Evolutionary conservation across 495 filamentous ascomycete species (phyloP).

Genomic region (Penicillium cinerascens): DNA sequence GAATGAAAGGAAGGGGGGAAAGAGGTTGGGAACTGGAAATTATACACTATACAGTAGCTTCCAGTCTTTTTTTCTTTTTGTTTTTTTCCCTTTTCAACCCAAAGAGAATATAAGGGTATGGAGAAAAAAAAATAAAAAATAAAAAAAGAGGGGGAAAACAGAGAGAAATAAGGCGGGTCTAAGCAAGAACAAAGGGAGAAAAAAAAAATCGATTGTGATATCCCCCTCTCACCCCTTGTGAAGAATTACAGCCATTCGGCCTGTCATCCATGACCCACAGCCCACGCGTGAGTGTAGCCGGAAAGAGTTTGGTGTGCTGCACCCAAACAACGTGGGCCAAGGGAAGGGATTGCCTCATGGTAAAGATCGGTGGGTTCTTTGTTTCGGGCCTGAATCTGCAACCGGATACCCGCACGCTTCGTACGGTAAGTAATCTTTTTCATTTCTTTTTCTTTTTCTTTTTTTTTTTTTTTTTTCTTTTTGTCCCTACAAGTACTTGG

Average conservation of each 20-base stretch:
- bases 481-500: background rate
- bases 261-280: slow-evolving; percentile 43
- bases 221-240: slow-evolving; percentile 17
- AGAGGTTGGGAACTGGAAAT: slow-evolving; percentile 2
- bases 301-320: slow-evolving; percentile 44
- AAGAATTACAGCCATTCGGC: slow-evolving; percentile 33
- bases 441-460: background rate
- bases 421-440: background rate
- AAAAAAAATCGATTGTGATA: slow-evolving; percentile 13
- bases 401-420: background rate
- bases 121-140: background rate
- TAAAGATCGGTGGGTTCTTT: slow-evolving; percentile 28
- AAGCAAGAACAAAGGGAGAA: background rate
- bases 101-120: background rate
- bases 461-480: background rate
- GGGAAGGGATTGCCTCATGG: slow-evolving; percentile 29
- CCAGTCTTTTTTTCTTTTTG: background rate
- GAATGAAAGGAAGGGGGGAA: background rate
- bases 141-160: background rate
- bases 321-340: slow-evolving; percentile 46
- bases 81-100: background rate
- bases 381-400: slow-evolving; percentile 11
- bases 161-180: background rate
- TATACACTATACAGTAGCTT: slow-evolving; percentile 4
- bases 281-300: slow-evolving; percentile 36